A percentile compares a stretch with the other conserved stretches of the same genome.
Conservation (phyloP, 495 filamentous ascomycete genomes). For the Aspergillus egyptiacus region DNA sequence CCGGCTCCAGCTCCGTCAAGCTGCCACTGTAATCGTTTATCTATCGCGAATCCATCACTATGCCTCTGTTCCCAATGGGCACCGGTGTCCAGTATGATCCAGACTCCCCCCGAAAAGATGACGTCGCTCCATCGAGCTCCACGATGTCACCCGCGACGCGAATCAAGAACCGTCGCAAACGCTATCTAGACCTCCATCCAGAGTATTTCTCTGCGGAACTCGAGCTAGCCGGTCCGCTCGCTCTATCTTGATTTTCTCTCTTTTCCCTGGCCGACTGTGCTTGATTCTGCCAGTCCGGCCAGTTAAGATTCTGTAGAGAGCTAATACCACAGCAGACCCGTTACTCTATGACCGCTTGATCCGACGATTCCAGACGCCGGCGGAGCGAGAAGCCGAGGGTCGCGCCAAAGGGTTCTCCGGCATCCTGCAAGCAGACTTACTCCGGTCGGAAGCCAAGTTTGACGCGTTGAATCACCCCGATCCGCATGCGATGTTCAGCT, state of each 20-base stretch:
- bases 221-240: constrained; percentile 57
- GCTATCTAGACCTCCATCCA: constrained; percentile 57
- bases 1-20: background rate
- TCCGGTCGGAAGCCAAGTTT: constrained; percentile 67
- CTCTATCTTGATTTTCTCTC: constrained; percentile 31
- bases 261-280: constrained; percentile 10
- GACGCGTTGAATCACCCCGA: constrained; percentile 54
- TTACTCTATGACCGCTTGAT: constrained; percentile 75
- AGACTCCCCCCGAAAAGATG: constrained; percentile 9
- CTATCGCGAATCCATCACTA: constrained; percentile 9
- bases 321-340: constrained; percentile 53
- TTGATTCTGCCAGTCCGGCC: background rate
- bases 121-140: background rate
- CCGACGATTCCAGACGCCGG: constrained; percentile 66
- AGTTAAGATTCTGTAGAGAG: constrained; percentile 9
- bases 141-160: constrained; percentile 17
- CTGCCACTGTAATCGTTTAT: background rate
- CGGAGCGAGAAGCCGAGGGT: constrained; percentile 67
- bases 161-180: constrained; percentile 58
- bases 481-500: constrained; percentile 43
- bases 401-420: constrained; percentile 68
- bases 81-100: constrained; percentile 17
- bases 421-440: constrained; percentile 62
- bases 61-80: constrained; percentile 39
- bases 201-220: constrained; percentile 59